Base-by-base conservation (phyloP, 1,284 basidiomycete species). In the Ganoderma resinaceum region DNA sequence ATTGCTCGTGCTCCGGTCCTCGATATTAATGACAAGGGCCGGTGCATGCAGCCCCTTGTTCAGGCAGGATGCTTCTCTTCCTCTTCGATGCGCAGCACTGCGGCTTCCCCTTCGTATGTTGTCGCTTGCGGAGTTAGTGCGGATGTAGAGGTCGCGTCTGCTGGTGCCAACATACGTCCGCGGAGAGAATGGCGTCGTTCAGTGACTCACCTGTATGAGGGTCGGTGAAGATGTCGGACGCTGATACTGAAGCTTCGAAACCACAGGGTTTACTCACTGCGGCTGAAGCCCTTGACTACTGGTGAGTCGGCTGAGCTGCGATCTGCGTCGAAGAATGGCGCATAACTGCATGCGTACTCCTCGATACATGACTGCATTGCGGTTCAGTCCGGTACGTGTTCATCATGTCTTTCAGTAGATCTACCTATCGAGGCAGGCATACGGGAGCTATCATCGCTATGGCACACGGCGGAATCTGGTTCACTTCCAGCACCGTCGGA, bases 111-210 rank as follows among this genome's bases (percentile, higher is more conserved):
- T 40, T 12, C 37, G 55, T 58, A 58, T 37, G 55, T 58, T 23
- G 52, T 37, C 31, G 35, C 29, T 60, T 60, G 58, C 38, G 58
- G 58, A 40, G 58, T 23, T 60, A 40, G 58, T 60, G 58, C 58
- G 58, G 58, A 38, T 23, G 16, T 60, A 40, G 58, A 40, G 38
- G 20, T 40, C 7, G 58, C 23, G 4, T 6, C 26, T 60, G 16
- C 16, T 14, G 14, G n/a, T 6, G 58, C 35, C 20, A 35, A 57
- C 53, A 35, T 57, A 57, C 53, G 16, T 60, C 38, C 58, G 35
- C 58, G 58, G 58, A 60, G 37, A 40, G 23, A 16, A 23, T 7
- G n/a, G n/a, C 37, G 20, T 26, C 37, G 38, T 26, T 60, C 58
- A 40, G 23, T 37, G 52, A 40, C 37, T 42, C 58, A 14, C 29